Evolutionary conservation across 2,329 filamentous ascomycete species (phyloP), one percentile per base, ranked within the genome.

Genomic region (Penicillium brevicompactum): DNA sequence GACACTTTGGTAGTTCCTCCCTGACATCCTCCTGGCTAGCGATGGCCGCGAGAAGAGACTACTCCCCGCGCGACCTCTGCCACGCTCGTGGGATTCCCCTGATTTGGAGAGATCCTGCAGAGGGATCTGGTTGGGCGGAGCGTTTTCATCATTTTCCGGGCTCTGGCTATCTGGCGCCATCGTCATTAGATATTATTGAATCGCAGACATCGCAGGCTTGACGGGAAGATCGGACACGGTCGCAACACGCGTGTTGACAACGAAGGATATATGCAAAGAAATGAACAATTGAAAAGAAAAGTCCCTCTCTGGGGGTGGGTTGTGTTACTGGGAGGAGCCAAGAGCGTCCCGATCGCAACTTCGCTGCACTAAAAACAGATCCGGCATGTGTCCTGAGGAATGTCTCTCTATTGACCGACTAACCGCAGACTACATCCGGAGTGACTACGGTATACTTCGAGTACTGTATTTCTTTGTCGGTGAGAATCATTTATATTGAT

Each of bases 51-150:
- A 77, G 63, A 67, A 75, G 70, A 69, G 79, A 71, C 67, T 79
- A 71, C 61, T 78, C 74, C 64, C 79, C 55, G 58, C 63, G 55
- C 66, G 67, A 56, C 61, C 62, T 58, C 67, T 61, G 27, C 72
- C 62, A 57, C 66, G 63, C 24, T 68, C 70, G 30, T 67, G 55
- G 32, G 60, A 62, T 46, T 71, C 72, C 32, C 71, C 71, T 24
- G 72, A 69, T 55, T 73, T 71, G 11, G 78, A 77, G 34, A 90
- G 78, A 64, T 87, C 84, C 72, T 87, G 87, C 55, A 93, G 78
- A 56, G 88, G 89, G 75, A 94, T 92, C 59, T 76, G 74, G 55
- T 68, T 59, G n/a, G 60, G 58, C 21, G 65, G 58, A 50, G 59
- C 58, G 49, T 62, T 62, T 38, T 70, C 64, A 55, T 64, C 56